Percentiles rank a stretch among this genome's conserved stretches.
Conservation (phyloP, 306 rosid genomes). For the Vigna mungo region DNA sequence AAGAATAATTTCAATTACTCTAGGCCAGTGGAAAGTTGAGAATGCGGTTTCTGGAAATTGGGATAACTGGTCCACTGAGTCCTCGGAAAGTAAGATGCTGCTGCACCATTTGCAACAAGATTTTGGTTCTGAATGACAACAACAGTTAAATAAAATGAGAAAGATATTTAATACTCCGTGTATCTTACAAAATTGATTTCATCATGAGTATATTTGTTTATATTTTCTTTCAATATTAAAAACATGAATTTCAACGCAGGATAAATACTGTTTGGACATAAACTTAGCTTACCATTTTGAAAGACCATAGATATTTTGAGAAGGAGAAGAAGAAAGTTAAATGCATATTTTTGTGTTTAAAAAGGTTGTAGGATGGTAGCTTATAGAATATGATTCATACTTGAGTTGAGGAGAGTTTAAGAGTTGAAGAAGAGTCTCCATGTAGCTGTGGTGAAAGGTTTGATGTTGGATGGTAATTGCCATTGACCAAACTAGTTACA, state of each 20-base stretch:
- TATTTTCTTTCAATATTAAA: not conserved
- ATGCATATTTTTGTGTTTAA: not conserved
- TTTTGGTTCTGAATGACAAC: slow-evolving; percentile 19
- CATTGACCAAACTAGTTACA: not conserved
- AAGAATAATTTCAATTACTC: slow-evolving; percentile 13
- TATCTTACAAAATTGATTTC: no score
- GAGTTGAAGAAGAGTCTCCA: slow-evolving; percentile 1
- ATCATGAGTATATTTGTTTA: no score
- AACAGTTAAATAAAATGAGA: not conserved
- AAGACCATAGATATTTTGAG: not conserved
- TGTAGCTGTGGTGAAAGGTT: not conserved
- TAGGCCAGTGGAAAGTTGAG: not conserved
- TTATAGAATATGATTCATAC: no score
- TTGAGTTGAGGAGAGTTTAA: not conserved
- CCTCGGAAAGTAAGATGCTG: not conserved
- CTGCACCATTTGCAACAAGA: slow-evolving; percentile 5
- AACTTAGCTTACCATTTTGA: not conserved
- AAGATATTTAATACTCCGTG: not conserved
- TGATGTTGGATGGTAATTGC: slow-evolving; percentile 11
- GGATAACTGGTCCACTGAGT: slow-evolving; percentile 2
- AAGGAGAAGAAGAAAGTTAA: not conserved
- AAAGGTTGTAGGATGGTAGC: not conserved
- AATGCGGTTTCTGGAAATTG: slow-evolving; percentile 1
- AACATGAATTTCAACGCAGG: not conserved
- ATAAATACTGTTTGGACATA: not conserved